Conservation (phyloP, 495 filamentous ascomycete genomes). For the Aspergillus affinis region DNA sequence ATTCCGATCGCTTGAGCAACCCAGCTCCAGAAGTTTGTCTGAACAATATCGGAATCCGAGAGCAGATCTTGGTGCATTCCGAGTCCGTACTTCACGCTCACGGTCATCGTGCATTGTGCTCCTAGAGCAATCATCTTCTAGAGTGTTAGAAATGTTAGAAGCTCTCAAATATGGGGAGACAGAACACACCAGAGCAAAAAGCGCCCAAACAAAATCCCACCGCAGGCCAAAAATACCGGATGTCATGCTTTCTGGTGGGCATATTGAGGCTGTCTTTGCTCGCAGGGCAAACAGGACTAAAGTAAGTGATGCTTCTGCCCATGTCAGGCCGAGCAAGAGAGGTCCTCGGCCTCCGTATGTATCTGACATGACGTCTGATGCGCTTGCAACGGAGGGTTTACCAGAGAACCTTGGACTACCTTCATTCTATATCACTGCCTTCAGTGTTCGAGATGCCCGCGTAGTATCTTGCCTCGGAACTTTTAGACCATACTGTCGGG, state of each 20-base stretch:
- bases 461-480: not conserved
- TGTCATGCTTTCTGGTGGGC: constrained; percentile 10
- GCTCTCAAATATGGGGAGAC: not conserved
- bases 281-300: constrained; percentile 24
- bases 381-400: not conserved
- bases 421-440: no score
- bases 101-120: constrained; percentile 23
- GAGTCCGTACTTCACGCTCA: constrained; percentile 24
- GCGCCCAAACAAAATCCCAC: constrained; percentile 33
- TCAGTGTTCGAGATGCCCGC: not conserved
- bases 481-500: not conserved
- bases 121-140: constrained; percentile 18
- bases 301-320: constrained; percentile 27
- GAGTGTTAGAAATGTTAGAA: not conserved
- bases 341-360: constrained; percentile 26
- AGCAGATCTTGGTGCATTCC: constrained; percentile 27
- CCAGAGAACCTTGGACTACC: no score
- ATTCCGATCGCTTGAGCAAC: constrained; percentile 28
- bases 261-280: constrained; percentile 25
- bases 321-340: constrained; percentile 27
- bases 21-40: constrained; percentile 33
- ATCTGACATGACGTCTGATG: not conserved
- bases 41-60: constrained; percentile 17
- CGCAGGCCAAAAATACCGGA: constrained; percentile 21
- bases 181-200: constrained; percentile 25